Conservation (phyloP, 306 rosid genomes). For the Cicer cuneatum region DNA sequence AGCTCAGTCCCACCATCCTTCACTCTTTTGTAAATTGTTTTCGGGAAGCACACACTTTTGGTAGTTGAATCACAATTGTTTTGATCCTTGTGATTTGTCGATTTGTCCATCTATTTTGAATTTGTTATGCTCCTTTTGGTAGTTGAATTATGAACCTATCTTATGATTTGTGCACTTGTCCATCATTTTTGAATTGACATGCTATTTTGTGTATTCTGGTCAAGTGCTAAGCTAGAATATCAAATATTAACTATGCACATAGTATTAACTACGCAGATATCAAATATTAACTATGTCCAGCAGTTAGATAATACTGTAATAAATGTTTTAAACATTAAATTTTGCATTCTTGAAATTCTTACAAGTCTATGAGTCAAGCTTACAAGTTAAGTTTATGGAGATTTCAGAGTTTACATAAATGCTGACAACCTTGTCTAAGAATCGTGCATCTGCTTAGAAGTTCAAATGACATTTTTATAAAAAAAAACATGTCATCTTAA, state of each 20-base stretch:
- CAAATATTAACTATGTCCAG: not conserved
- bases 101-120: not conserved
- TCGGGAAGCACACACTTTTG: not conserved
- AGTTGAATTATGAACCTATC: not conserved
- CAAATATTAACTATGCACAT: not conserved
- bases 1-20: not conserved
- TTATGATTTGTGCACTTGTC: not conserved
- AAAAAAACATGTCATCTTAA: not conserved
- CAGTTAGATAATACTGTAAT: not conserved
- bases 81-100: not conserved
- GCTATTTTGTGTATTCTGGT: not conserved
- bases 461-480: not conserved
- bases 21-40: not conserved
- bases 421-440: not conserved
- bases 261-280: too few relatives aligned
- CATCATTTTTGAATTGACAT: not conserved
- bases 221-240: not conserved
- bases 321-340: not conserved
- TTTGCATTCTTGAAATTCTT: not conserved
- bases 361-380: not conserved
- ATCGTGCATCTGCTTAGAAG: not conserved
- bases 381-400: not conserved
- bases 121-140: not conserved
- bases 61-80: too few relatives aligned
- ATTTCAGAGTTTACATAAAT: not conserved